phyloP scores from a whole-genome alignment of 495 filamentous ascomycete species.

The Penicillium ochrochloron region DNA sequence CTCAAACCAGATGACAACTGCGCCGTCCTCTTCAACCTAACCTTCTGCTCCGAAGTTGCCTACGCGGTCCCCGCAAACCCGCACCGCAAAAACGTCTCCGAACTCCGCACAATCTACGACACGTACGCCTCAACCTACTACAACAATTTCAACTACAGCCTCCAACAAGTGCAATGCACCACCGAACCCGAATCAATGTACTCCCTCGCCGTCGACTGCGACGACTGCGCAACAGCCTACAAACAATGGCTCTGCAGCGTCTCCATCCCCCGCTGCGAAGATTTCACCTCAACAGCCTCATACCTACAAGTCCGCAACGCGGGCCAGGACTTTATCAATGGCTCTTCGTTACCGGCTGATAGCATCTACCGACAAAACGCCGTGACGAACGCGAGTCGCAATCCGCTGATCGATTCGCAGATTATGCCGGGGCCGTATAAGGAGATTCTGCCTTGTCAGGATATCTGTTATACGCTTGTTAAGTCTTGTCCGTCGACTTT shows the following conservation, averaged over 20 bases:
- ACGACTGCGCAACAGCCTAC: slow-evolving; percentile 78
- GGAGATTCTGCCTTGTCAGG: slow-evolving; percentile 83
- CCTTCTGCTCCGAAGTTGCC: slow-evolving; percentile 82
- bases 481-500: slow-evolving; percentile 81
- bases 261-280: slow-evolving; percentile 86
- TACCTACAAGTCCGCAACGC: slow-evolving; percentile 74
- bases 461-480: slow-evolving; percentile 82
- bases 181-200: slow-evolving; percentile 71
- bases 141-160: slow-evolving; percentile 76
- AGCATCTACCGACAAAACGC: slow-evolving; percentile 36
- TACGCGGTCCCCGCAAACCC: slow-evolving; percentile 89
- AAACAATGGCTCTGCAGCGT: slow-evolving; percentile 95
- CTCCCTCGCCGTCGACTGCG: slow-evolving; percentile 77
- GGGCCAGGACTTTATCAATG: slow-evolving; percentile 69
- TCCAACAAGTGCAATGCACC: slow-evolving; percentile 85
- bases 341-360: slow-evolving; percentile 50
- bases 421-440: slow-evolving; percentile 90
- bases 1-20: slow-evolving; percentile 67
- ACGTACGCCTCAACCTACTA: slow-evolving; percentile 61
- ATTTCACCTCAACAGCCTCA: slow-evolving; percentile 61
- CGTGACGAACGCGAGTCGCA: slow-evolving; percentile 61
- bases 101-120: slow-evolving; percentile 72
- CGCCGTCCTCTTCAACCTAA: slow-evolving; percentile 78
- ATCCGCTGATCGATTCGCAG: slow-evolving; percentile 66
- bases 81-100: slow-evolving; percentile 36